Evolutionary conservation across 2,329 filamentous ascomycete species (phyloP), one percentile per base, ranked within the genome.

Genomic region (Exophiala spinifera): DNA sequence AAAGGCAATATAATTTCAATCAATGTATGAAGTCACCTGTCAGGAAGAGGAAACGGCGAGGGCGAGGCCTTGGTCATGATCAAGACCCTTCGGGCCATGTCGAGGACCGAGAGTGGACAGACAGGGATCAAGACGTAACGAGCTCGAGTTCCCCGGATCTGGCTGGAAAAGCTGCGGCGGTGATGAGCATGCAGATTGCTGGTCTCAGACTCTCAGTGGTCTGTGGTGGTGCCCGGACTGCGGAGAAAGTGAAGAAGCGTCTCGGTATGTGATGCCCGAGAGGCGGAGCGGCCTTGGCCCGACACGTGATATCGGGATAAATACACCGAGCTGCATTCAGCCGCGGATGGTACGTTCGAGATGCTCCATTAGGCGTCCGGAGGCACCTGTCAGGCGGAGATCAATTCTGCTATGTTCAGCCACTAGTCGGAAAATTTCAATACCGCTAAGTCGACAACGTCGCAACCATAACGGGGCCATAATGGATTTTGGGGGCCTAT

Each of bases 141-240:
- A 43, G 20, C 31, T 42, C 13, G n/a, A 39, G 4, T 39, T 49
- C 47, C 47, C 47, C 47, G 13, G 47, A 43, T 49, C 47, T 40
- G 36, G 47, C 47, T 49, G 47, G 7, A 17, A 49, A n/a, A 15
- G n/a, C n/a, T 39, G 36, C 11, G 4, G 17, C 8, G 36, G 7
- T 39, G 36, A 19, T 39, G n/a, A 5, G 36, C 14, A 39, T 19
- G 14, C 36, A 15, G 36, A 39, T 31, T 31, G 28, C 28, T n/a
- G n/a, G n/a, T n/a, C n/a, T n/a, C n/a, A n/a, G n/a, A 31, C 7
- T 31, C 7, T 6, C 28, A 10, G 11, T 15, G 36, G 17, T 39
- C 36, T 15, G 14, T n/a, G n/a, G 36, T 39, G 36, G 36, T n/a
- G 8, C 34, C 28, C 10, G 11, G 11, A 39, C 36, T 39, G 36